These are phyloP conservation scores for Ashbya aceris DNA, from an alignment of 1,139 yeast species.

Conservation along the genomic window DNA sequence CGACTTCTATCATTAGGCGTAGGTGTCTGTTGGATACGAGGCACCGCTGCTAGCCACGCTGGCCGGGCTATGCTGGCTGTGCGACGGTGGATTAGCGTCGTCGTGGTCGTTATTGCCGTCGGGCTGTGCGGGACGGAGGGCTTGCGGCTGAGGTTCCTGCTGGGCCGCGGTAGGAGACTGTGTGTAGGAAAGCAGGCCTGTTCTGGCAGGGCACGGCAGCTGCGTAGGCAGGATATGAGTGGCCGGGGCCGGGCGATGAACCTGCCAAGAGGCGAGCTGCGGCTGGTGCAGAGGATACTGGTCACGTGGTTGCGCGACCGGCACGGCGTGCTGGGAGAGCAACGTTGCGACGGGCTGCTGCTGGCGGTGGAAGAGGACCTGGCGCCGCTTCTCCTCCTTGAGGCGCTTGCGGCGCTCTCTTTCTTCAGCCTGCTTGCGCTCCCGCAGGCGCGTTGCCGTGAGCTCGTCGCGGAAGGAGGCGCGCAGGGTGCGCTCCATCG, in stretches of 20 bases:
- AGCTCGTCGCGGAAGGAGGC: constrained; percentile 21
- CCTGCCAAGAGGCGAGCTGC: constrained; percentile 3
- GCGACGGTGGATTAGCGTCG: neutral
- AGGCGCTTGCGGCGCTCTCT: constrained; percentile 20
- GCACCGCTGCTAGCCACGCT: constrained; percentile 1
- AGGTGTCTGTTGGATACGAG: neutral
- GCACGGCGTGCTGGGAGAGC: neutral
- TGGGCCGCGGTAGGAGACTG: no score
- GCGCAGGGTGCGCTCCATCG: constrained; percentile 20
- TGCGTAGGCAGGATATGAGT: no score
- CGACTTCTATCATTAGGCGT: neutral
- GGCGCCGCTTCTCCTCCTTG: constrained; percentile 16
- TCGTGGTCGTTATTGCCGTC: neutral
- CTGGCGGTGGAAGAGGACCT: constrained; percentile 5
- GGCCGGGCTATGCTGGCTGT: neutral
- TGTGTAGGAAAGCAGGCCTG: no score
- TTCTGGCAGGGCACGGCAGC: no score
- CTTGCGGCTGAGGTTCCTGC: neutral
- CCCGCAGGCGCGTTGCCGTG: constrained; percentile 16
- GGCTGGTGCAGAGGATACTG: constrained; percentile 2
- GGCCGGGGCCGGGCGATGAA: neutral
- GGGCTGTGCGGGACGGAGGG: neutral
- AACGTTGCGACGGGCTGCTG: constrained; percentile 2
- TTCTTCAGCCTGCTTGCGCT: constrained; percentile 22
- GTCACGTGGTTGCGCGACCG: no score